Conservation (phyloP, 2,329 filamentous ascomycete species). For the Hypoxylon sp. region DNA sequence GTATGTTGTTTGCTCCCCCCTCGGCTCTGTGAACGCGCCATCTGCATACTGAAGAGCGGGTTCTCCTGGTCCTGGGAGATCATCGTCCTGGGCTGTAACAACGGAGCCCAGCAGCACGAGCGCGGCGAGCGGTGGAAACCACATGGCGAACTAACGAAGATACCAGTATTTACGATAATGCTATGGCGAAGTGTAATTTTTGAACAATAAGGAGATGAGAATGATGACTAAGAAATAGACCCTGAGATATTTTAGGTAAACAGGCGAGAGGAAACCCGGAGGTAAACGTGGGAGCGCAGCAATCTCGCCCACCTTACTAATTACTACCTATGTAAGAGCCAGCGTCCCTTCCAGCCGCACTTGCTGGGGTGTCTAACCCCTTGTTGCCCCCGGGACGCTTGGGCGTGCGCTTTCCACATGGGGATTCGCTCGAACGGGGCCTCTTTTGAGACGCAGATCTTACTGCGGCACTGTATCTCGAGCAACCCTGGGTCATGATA, state of each 20-base stretch:
- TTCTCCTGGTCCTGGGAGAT: conserved; percentile 38
- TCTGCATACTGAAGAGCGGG: conserved; percentile 38
- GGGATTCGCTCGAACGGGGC: not conserved
- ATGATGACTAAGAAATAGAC: not conserved
- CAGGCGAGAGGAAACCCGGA: not conserved
- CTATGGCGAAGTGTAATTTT: not conserved
- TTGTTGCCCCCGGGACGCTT: not conserved
- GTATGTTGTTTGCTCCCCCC: conserved; percentile 37
- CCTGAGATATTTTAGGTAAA: not conserved
- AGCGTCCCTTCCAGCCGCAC: conserved; percentile 13
- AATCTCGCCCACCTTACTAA: conserved; percentile 7
- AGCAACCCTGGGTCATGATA: not conserved
- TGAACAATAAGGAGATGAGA: not conserved
- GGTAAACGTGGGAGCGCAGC: conserved; percentile 2
- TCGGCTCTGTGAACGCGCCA: conserved; percentile 41
- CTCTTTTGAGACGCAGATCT: conserved; percentile 17
- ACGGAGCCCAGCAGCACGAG: conserved; percentile 21
- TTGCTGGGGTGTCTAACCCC: not conserved
- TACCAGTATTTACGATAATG: not conserved
- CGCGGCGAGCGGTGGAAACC: conserved; percentile 31
- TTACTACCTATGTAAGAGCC: too few relatives aligned
- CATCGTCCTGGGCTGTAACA: conserved; percentile 24
- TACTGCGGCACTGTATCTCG: conserved; percentile 7
- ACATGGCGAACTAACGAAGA: conserved; percentile 22
- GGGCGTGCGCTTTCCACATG: not conserved